These are phyloP conservation scores for Skeletonema costatum DNA, from an alignment of 108 stramenopile genomes.

Conservation along the genomic window DNA sequence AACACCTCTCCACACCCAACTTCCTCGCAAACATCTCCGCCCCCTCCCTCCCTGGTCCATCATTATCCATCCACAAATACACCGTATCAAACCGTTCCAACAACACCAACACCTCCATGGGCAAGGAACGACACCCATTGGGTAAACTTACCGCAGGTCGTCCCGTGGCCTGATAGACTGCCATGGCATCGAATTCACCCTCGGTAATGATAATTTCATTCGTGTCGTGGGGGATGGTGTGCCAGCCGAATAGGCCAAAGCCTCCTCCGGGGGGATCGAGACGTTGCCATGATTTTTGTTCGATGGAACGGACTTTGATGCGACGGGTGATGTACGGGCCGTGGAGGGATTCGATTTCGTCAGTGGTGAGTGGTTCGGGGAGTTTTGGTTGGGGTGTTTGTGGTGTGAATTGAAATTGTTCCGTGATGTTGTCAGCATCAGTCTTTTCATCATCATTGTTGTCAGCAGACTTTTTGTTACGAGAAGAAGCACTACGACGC, in stretches of 20 bases:
- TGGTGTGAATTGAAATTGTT: slow-evolving; percentile 7
- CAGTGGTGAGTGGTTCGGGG: background rate
- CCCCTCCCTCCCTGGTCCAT: slow-evolving; percentile 86
- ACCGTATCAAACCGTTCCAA: slow-evolving; percentile 92
- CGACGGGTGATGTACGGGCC: slow-evolving; percentile 70
- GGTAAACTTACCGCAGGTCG: slow-evolving; percentile 82
- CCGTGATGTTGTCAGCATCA: background rate
- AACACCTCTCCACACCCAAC: slow-evolving; percentile 81
- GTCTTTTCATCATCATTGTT: slow-evolving; percentile 3
- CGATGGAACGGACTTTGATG: slow-evolving; percentile 84
- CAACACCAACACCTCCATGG: slow-evolving; percentile 87
- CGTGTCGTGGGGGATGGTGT: slow-evolving; percentile 79
- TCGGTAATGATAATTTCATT: slow-evolving; percentile 92
- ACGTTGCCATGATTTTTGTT: slow-evolving; percentile 80
- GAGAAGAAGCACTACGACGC: background rate
- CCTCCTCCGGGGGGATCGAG: slow-evolving; percentile 88
- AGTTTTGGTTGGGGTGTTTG: background rate
- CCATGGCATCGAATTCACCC: slow-evolving; percentile 99
- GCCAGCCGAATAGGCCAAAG: slow-evolving; percentile 96
- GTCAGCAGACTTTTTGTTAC: background rate
- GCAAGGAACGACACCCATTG: slow-evolving; percentile 92
- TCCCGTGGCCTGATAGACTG: slow-evolving; percentile 94
- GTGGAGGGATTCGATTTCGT: slow-evolving; percentile 12
- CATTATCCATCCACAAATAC: slow-evolving; percentile 97
- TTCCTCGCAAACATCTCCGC: slow-evolving; percentile 91